A percentile compares a stretch with the other conserved stretches of the same genome.
phyloP scores from a whole-genome alignment of 805 yeast genomes.

The Suhomyces canberraensis region DNA sequence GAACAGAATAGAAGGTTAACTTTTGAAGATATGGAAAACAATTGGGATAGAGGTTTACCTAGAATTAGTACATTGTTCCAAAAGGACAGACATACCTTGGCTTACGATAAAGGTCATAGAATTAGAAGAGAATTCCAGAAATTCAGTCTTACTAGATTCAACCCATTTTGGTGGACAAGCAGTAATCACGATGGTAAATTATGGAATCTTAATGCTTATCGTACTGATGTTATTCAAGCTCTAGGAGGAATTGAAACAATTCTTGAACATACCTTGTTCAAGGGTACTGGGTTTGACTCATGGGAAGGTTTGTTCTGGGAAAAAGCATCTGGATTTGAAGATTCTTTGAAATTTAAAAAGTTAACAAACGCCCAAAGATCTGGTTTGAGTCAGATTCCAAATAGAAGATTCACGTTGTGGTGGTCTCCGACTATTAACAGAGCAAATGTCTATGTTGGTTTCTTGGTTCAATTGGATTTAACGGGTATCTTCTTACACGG shows the following conservation, averaged over 20 bases:
- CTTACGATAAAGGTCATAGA: slow-evolving; percentile 92
- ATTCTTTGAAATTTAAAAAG: slow-evolving; percentile 89
- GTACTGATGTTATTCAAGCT: slow-evolving; percentile 96
- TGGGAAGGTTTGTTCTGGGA: slow-evolving; percentile 99
- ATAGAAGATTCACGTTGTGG: slow-evolving; percentile 95
- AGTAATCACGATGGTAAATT: slow-evolving; percentile 91
- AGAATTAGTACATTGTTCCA: slow-evolving; percentile 93
- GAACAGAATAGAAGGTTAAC: slow-evolving; percentile 83
- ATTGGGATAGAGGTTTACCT: slow-evolving; percentile 97
- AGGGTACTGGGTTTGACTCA: slow-evolving; percentile 94
- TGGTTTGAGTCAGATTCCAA: slow-evolving; percentile 96
- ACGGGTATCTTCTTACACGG: slow-evolving; percentile 98
- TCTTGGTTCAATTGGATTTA: slow-evolving; percentile 89
- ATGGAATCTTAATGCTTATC: slow-evolving; percentile 89
- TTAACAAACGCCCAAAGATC: slow-evolving; percentile 96
- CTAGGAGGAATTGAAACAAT: slow-evolving; percentile 97
- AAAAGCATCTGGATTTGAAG: slow-evolving; percentile 95
- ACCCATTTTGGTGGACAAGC: slow-evolving; percentile 97
- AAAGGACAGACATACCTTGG: slow-evolving; percentile 90
- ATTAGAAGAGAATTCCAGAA: slow-evolving; percentile 75
- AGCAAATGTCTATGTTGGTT: slow-evolving; percentile 97
- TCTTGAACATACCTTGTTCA: slow-evolving; percentile 89
- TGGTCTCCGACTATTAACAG: slow-evolving; percentile 99
- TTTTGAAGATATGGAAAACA: slow-evolving; percentile 88
- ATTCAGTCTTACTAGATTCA: slow-evolving; percentile 65